phyloP scores from a whole-genome alignment of 2,329 filamentous ascomycete genomes.

The Penicillium italicum region DNA sequence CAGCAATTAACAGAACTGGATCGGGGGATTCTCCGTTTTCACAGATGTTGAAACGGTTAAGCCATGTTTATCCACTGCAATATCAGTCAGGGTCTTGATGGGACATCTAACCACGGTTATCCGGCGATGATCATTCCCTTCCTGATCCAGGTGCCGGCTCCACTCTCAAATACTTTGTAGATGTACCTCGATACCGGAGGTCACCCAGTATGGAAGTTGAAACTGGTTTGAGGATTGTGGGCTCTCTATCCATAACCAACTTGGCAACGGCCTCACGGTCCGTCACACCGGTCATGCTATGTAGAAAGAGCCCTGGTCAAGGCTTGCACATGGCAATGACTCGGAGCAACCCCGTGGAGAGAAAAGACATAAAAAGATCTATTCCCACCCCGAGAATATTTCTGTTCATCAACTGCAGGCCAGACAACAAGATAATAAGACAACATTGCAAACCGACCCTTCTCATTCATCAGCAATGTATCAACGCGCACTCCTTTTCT shows the following conservation, averaged over 20 bases:
- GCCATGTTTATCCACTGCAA: conserved; percentile 1
- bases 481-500: conserved; percentile 31
- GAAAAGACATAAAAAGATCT: conserved; percentile 22
- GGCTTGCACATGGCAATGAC: conserved; percentile 1
- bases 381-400: background rate
- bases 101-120: background rate
- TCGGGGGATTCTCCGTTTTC: conserved; percentile 12
- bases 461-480: conserved; percentile 22
- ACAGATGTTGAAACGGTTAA: conserved; percentile 11
- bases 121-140: conserved; percentile 18
- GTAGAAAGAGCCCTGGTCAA: conserved; percentile 5
- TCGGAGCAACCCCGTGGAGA: background rate
- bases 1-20: conserved; percentile 1
- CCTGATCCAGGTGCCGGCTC: conserved; percentile 12
- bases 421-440: conserved; percentile 19
- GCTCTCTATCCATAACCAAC: conserved; percentile 8
- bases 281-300: conserved; percentile 8
- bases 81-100: conserved; percentile 4
- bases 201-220: conserved; percentile 12
- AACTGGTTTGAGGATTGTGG: conserved; percentile 10
- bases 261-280: conserved; percentile 19
- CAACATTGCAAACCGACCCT: conserved; percentile 6
- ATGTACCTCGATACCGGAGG: conserved; percentile 9
- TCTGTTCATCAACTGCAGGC: conserved; percentile 25
- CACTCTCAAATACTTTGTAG: conserved; percentile 17